Evolutionary conservation across 2,329 filamentous ascomycete genomes (phyloP), one percentile per base, ranked within the genome.

Genomic region (Geosmithia putterillii): DNA sequence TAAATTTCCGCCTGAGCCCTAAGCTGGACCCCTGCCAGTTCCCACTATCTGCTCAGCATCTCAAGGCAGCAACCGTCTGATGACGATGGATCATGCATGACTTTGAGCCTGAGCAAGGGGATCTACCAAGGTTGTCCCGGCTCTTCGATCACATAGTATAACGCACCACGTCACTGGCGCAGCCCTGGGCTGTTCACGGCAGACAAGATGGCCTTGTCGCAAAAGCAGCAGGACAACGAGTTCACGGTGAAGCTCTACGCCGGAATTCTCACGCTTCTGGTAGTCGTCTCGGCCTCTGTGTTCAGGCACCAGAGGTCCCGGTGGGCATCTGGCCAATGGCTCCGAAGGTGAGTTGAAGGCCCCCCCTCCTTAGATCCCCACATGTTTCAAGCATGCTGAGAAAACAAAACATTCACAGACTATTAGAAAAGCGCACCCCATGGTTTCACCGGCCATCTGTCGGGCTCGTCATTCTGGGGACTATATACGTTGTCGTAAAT

Each of bases 211-310:
- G n/a, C n/a, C n/a, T n/a, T n/a, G n/a, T n/a, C 28, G 28, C 28
- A 32, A 14, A 32, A 32, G 10, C 28, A 32, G 28, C 3, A 9
- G 10, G 28, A 32, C 28, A 32, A 32, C 10, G 28, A 32, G 10
- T 14, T 12, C 10, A 14, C 28, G 6, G 4, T 32, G 10, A 32
- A 32, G 28, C 10, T 32, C 10, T 32, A 32, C 10, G 28, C 28
- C 28, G 28, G 10, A 6, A 12, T 32, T 12, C 28, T 32, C 28
- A 12, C 28, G 6, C 79, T 80, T 32, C 28, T 32, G 5, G 15
- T 32, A 4, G 28, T 32, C 6, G 28, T 32, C 10, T 32, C 28
- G 3, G 28, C 15, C 28, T 32, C 10, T 14, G 5, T 32, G 28
- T 32, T 12, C 10, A 32, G 28, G 28, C 15, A 7, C 28, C 28